phyloP scores from a whole-genome alignment of 2,329 filamentous ascomycete genomes.

The Sporothrix variecibatus region DNA sequence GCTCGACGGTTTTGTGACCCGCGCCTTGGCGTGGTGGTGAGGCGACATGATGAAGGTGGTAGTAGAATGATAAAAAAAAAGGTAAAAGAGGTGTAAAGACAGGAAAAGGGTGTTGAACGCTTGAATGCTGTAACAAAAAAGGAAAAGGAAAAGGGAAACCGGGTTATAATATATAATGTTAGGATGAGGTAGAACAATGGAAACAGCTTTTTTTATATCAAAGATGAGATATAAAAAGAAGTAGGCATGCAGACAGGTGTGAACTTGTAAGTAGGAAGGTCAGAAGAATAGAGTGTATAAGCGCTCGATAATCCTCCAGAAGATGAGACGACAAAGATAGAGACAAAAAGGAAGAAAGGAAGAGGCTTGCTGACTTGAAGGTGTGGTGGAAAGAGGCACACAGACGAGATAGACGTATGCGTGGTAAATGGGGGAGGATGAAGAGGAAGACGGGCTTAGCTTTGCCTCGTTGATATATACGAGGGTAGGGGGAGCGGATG shows the following conservation, averaged over 20 bases:
- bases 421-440: not conserved
- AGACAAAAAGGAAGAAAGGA: not conserved
- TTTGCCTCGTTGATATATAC: not conserved
- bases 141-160: too few relatives aligned
- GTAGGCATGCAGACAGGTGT: not conserved
- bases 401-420: not conserved
- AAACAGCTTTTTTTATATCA: not conserved
- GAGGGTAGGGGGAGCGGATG: not conserved
- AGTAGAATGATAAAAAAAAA: not conserved
- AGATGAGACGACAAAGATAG: not conserved
- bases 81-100: not conserved
- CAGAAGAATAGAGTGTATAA: not conserved
- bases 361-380: constrained; percentile 3
- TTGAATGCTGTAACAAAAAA: not conserved
- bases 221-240: constrained; percentile 4
- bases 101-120: not conserved
- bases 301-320: not conserved
- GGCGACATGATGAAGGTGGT: not conserved
- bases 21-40: not conserved
- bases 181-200: too few relatives aligned
- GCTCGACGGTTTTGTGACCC: not conserved
- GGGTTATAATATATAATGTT: too few relatives aligned
- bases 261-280: not conserved
- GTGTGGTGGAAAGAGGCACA: not conserved
- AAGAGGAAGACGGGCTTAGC: not conserved